These are phyloP conservation scores for Mortierella sp. DNA, from an alignment of 371 early-diverging fungal species.

Conservation along the genomic window DNA sequence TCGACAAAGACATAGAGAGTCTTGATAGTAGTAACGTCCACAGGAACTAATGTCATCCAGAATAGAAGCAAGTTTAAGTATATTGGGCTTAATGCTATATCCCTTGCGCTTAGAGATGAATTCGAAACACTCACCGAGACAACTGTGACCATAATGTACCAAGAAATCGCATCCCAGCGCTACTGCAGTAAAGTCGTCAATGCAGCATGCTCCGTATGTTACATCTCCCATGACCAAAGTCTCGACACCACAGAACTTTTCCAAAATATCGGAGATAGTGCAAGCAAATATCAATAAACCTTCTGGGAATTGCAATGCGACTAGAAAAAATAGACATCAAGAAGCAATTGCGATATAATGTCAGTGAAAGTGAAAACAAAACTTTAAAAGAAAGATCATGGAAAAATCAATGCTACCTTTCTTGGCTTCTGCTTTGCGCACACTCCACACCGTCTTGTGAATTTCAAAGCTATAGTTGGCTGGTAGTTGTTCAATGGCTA, in stretches of 20 bases:
- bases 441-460: slow-evolving; percentile 96
- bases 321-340: slow-evolving; percentile 55
- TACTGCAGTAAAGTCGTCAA: slow-evolving; percentile 97
- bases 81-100: not conserved
- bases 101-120: not conserved
- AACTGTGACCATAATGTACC: slow-evolving; percentile 99
- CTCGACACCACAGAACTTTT: slow-evolving; percentile 91
- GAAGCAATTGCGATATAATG: not conserved
- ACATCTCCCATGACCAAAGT: slow-evolving; percentile 99
- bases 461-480: slow-evolving; percentile 99
- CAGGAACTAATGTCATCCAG: slow-evolving; percentile 76
- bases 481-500: slow-evolving; percentile 91
- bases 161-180: slow-evolving; percentile 97
- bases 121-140: slow-evolving; percentile 74
- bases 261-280: slow-evolving; percentile 92
- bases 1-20: slow-evolving; percentile 99
- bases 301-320: slow-evolving; percentile 99
- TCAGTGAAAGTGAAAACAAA: not conserved
- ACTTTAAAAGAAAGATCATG: not conserved
- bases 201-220: slow-evolving; percentile 99
- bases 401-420: slow-evolving; percentile 66
- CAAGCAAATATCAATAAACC: slow-evolving; percentile 97
- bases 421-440: slow-evolving; percentile 82
- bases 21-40: slow-evolving; percentile 94
- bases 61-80: not conserved